These are phyloP conservation scores for Wickerhamiella allomyrinae DNA, from an alignment of 805 yeast species.

Conservation along the genomic window DNA sequence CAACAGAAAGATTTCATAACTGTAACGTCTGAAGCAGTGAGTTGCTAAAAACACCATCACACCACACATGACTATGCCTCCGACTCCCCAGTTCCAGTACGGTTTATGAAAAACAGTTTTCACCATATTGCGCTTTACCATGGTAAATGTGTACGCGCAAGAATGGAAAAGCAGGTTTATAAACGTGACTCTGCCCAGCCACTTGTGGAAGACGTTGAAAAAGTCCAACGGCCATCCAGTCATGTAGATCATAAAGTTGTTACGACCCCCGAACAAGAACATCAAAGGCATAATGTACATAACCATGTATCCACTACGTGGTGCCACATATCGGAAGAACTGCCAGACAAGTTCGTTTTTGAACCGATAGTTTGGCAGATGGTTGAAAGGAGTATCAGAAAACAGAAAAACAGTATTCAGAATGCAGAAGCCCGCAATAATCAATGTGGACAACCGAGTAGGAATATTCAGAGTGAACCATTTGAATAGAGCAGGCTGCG, in stretches of 20 bases:
- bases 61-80: slow-evolving; percentile 11
- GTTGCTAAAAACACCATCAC: slow-evolving; percentile 32
- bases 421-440: slow-evolving; percentile 24
- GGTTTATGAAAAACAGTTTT: slow-evolving; percentile 8
- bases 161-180: slow-evolving; percentile 19
- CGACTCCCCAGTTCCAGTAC: slow-evolving; percentile 17
- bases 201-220: slow-evolving; percentile 42
- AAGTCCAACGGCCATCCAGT: slow-evolving; percentile 49
- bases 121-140: slow-evolving; percentile 8
- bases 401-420: slow-evolving; percentile 23
- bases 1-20: slow-evolving; percentile 44
- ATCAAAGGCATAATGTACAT: slow-evolving; percentile 19
- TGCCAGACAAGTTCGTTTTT: neutral
- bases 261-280: slow-evolving; percentile 45
- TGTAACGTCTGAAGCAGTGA: slow-evolving; percentile 34
- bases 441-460: slow-evolving; percentile 28
- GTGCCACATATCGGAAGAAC: slow-evolving; percentile 6
- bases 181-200: slow-evolving; percentile 20
- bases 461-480: slow-evolving; percentile 22
- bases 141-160: slow-evolving; percentile 12
- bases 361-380: neutral
- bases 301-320: slow-evolving; percentile 10
- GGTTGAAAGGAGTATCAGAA: neutral
- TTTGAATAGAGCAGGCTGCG: neutral
- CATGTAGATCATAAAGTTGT: slow-evolving; percentile 46